These are phyloP conservation scores for Cymbopogon flexuosus DNA, from an alignment of 202 grass and related monocot genomes.

Conservation along the genomic window DNA sequence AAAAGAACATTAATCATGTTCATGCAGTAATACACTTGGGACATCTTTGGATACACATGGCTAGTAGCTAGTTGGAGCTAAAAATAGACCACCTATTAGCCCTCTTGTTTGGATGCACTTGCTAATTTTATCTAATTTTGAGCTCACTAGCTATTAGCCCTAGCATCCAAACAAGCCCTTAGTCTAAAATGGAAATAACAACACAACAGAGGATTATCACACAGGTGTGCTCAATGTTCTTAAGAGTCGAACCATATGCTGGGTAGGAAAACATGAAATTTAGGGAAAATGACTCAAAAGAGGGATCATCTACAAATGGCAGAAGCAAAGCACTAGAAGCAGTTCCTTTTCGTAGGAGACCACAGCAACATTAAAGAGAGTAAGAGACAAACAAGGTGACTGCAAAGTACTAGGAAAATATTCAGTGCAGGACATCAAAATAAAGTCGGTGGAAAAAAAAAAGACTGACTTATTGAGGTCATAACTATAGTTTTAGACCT, in stretches of 20 bases:
- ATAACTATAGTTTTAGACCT: neutral
- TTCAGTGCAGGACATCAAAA: neutral
- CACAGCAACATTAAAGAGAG: neutral
- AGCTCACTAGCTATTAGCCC: no score
- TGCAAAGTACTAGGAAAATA: neutral
- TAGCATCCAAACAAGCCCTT: neutral
- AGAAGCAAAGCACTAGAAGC: neutral
- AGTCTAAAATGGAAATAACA: conserved; percentile 5
- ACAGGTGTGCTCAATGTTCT: neutral
- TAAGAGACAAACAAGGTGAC: neutral
- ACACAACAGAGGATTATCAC: neutral
- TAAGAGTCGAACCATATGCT: neutral
- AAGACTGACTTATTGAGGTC: neutral
- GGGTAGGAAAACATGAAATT: neutral
- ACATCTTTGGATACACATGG: no score
- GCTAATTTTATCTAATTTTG: no score
- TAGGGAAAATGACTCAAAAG: neutral
- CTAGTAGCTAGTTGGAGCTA: no score
- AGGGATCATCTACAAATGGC: neutral
- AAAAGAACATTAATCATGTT: conserved; percentile 29
- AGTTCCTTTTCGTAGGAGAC: neutral
- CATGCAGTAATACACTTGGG: conserved; percentile 7
- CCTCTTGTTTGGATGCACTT: no score
- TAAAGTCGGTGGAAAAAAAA: neutral
- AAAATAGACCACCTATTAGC: no score